These are phyloP conservation scores for Corchorus olitorius DNA, from an alignment of 345 rosid species.

Conservation along the genomic window DNA sequence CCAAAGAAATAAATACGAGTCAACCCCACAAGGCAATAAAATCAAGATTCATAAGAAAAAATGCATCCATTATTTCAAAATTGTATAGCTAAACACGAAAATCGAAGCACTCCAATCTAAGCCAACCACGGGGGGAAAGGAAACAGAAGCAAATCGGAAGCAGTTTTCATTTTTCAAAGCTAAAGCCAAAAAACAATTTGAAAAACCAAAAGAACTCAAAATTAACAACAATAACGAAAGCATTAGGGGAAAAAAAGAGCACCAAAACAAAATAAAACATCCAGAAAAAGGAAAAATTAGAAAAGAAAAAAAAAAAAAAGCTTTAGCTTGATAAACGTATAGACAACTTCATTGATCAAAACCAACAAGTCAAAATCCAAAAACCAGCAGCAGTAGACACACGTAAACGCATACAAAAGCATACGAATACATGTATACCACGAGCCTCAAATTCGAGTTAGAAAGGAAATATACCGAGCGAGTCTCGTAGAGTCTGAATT, in stretches of 20 bases:
- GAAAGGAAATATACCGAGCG: constrained; percentile 55
- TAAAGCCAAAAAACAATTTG: constrained; percentile 2
- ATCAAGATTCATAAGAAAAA: not conserved
- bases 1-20: not conserved
- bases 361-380: not conserved
- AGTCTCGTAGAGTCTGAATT: constrained; percentile 87
- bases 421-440: not conserved
- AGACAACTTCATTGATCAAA: not conserved
- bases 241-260: not conserved
- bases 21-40: not conserved
- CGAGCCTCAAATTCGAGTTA: not conserved
- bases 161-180: constrained; percentile 2
- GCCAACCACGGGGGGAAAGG: not conserved
- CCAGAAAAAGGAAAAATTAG: not conserved
- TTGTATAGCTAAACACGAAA: not conserved
- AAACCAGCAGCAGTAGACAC: not conserved
- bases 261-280: not conserved
- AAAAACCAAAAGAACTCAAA: not conserved
- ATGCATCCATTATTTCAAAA: not conserved
- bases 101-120: not conserved
- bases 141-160: not conserved
- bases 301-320: not conserved
- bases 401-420: not conserved
- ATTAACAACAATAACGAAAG: not conserved
- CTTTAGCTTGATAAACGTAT: not conserved